Evolutionary conservation across 2,329 filamentous ascomycete species (phyloP), one percentile per base, ranked within the genome.

Genomic region (Cercospora brassicicola): DNA sequence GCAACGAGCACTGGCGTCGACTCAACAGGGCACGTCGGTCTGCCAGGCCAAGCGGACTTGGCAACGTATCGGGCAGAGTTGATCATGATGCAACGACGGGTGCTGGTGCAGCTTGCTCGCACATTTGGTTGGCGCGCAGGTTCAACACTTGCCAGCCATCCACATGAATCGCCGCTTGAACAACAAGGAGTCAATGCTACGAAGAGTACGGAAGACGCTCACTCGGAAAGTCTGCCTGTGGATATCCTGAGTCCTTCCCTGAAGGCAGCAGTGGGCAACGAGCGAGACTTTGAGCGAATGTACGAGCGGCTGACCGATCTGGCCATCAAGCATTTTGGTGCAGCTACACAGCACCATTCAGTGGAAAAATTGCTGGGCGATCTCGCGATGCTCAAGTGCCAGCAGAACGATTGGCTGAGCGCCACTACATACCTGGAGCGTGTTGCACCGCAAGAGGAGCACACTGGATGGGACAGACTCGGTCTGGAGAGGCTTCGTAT

Each of bases 401-500:
- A 76, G 64, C 73, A 87, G 91, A 86, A 87, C 23, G 91, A 98
- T 72, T 94, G 89, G 76, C 83, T 82, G 2, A 86, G 88, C 1
- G 94, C 95, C 0, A 89, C 91, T 0, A 86, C 86, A 0, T 94
- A 91, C 75, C 95, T 99, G 74, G 87, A 90, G 74, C 86, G 89
- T 56, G 89, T 95, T 53, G 90, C 91, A 0, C 89, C 90, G 0
- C 91, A 92, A 69, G 97, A 95, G 73, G 90, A 90, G 0, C 88
- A 90, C 66, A 89, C 87, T 66, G 87, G 89, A 56, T 98, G 95
- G 94, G 88, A 86, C 63, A 82, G 90, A 0, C 84, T 97, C 11
- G 93, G 98, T 76, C 83, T 93, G 3, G 90, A 90, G 0, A 91
- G 97, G 86, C 85, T 98, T 5, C 87, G 92, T 71, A 90, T 97